Percentiles rank a stretch among this genome's conserved stretches.
phyloP scores from a whole-genome alignment of 305 asterid genomes.

The Solanum hybrid region DNA sequence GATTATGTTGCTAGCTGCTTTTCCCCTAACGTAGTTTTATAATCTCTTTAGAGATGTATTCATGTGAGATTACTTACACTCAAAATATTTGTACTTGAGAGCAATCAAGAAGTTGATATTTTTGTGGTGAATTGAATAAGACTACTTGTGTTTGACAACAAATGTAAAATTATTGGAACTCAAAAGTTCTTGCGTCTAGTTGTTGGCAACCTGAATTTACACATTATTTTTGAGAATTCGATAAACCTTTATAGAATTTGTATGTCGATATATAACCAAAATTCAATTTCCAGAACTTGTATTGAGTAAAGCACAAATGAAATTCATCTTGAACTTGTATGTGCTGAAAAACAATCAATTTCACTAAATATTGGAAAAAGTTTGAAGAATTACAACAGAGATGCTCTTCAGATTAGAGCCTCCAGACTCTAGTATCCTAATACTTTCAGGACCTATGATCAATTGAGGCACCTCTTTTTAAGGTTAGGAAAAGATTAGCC shows the following conservation, averaged over 20 bases:
- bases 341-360: background rate
- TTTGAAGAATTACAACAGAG: slow-evolving; percentile 2
- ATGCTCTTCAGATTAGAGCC: slow-evolving; percentile 1
- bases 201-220: background rate
- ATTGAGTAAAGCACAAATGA: background rate
- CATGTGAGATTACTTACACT: background rate
- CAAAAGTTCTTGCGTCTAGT: background rate
- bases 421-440: background rate
- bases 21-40: background rate
- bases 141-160: background rate
- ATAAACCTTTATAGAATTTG: background rate
- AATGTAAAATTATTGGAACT: background rate
- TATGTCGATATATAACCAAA: background rate
- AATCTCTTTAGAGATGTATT: background rate
- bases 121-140: background rate
- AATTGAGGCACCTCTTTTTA: background rate
- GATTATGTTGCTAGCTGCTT: background rate
- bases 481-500: background rate
- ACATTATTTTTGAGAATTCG: background rate
- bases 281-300: background rate
- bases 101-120: background rate
- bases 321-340: background rate
- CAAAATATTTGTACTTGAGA: background rate
- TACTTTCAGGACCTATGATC: background rate
- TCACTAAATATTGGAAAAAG: background rate